Evolutionary conservation across 495 filamentous ascomycete species (phyloP).

Genomic region (Penicillium subrubescens): DNA sequence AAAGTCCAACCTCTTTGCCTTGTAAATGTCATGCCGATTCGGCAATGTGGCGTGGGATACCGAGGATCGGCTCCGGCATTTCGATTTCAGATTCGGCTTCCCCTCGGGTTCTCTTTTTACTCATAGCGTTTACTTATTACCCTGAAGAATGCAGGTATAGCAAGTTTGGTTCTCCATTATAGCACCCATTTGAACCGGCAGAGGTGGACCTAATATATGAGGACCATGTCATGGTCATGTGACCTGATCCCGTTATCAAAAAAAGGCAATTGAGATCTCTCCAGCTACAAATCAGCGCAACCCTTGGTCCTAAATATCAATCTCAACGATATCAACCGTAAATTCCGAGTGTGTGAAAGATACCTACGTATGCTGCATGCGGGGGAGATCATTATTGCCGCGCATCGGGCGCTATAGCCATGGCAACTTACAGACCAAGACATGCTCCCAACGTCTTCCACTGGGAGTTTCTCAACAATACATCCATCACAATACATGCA

Average conservation of each 20-base stretch:
- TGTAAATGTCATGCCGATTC: too few species aligned
- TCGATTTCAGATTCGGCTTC: too few species aligned
- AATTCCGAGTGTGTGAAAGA: not conserved
- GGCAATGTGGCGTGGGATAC: too few species aligned
- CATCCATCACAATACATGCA: not conserved
- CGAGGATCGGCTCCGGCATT: too few species aligned
- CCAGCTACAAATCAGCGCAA: not conserved
- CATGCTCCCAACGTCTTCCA: not conserved
- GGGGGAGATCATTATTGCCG: not conserved
- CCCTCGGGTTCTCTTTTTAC: too few species aligned
- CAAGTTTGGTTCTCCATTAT: too few species aligned
- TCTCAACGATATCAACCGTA: too few species aligned
- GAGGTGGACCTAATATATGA: not conserved
- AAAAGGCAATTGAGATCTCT: not conserved
- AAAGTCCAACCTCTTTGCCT: too few species aligned
- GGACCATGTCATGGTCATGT: not conserved
- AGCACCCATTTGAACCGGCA: too few species aligned
- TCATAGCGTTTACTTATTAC: too few species aligned
- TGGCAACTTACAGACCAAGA: not conserved
- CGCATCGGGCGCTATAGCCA: constrained; percentile 1
- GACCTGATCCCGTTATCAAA: not conserved
- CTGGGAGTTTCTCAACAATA: not conserved
- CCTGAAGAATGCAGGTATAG: too few species aligned
- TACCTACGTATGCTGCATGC: constrained; percentile 3
- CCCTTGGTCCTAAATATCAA: too few species aligned